Evolutionary conservation across 1,139 yeast genomes (phyloP).

Genomic region (Saccharomyces hybrid): DNA sequence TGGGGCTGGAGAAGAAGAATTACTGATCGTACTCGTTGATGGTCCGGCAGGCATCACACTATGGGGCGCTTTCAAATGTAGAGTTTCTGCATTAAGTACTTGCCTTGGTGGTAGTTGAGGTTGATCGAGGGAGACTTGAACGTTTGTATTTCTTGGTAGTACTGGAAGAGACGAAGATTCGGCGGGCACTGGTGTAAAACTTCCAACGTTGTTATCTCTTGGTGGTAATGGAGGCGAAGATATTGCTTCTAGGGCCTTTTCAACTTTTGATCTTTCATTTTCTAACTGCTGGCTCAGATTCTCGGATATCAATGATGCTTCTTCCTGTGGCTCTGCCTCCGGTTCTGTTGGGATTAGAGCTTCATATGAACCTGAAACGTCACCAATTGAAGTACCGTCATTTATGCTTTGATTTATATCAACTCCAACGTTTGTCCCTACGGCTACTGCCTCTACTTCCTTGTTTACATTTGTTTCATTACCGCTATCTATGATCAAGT

Average conservation of each 20-base stretch:
- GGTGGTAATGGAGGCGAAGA: slow-evolving; percentile 11
- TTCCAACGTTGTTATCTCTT: slow-evolving; percentile 5
- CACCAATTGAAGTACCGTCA: background rate
- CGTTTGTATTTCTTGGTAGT: slow-evolving; percentile 8
- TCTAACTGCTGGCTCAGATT: slow-evolving; percentile 2
- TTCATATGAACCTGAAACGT: background rate
- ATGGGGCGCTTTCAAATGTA: background rate
- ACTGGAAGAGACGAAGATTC: slow-evolving; percentile 3
- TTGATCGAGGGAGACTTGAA: slow-evolving; percentile 4
- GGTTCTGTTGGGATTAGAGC: background rate
- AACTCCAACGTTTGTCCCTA: background rate
- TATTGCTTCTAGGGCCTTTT: slow-evolving; percentile 2
- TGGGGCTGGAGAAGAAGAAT: background rate
- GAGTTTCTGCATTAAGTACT: background rate
- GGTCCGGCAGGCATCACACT: background rate
- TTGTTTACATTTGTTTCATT: background rate
- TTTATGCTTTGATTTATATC: background rate
- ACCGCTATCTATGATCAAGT: background rate
- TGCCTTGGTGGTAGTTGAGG: background rate
- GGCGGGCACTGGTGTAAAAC: background rate
- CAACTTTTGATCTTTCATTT: slow-evolving; percentile 4
- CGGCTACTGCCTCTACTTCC: background rate
- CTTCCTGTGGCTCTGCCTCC: background rate
- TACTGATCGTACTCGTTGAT: background rate
- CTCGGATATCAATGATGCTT: slow-evolving; percentile 61